Conservation (phyloP, 2,329 filamentous ascomycete species). For the Neonectria ditissima region DNA sequence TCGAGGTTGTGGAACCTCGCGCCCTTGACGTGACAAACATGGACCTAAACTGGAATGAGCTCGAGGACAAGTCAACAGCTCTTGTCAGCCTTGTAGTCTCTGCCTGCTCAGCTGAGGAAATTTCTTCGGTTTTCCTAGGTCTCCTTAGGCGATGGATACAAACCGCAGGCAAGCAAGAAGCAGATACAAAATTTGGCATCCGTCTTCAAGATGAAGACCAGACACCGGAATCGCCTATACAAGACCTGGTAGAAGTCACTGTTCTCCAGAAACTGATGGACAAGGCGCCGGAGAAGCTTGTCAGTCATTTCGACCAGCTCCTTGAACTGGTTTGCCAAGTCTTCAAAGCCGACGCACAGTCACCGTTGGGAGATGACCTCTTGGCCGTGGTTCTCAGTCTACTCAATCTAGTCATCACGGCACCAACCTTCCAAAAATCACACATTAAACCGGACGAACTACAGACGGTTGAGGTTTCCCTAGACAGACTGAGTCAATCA, state of each 20-base stretch:
- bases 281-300: conserved; percentile 71
- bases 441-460: conserved; percentile 58
- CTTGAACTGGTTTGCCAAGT: conserved; percentile 73
- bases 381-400: conserved; percentile 68
- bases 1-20: conserved; percentile 62
- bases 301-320: conserved; percentile 72
- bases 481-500: conserved; percentile 57
- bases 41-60: conserved; percentile 55
- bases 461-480: conserved; percentile 59
- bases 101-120: conserved; percentile 65
- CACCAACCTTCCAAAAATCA: conserved; percentile 65
- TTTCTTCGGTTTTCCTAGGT: conserved; percentile 70
- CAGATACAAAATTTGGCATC: conserved; percentile 44
- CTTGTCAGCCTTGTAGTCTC: conserved; percentile 64
- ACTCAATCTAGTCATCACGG: conserved; percentile 69
- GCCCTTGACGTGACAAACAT: conserved; percentile 27
- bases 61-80: conserved; percentile 61
- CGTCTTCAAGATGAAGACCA: conserved; percentile 47
- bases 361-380: conserved; percentile 60
- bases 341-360: conserved; percentile 59
- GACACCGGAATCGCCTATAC: conserved; percentile 54
- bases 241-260: conserved; percentile 67
- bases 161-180: conserved; percentile 43
- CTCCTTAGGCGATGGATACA: conserved; percentile 70
- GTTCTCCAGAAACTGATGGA: conserved; percentile 75